phyloP scores from a whole-genome alignment of 2,329 filamentous ascomycete species.

The Phoma sp. region DNA sequence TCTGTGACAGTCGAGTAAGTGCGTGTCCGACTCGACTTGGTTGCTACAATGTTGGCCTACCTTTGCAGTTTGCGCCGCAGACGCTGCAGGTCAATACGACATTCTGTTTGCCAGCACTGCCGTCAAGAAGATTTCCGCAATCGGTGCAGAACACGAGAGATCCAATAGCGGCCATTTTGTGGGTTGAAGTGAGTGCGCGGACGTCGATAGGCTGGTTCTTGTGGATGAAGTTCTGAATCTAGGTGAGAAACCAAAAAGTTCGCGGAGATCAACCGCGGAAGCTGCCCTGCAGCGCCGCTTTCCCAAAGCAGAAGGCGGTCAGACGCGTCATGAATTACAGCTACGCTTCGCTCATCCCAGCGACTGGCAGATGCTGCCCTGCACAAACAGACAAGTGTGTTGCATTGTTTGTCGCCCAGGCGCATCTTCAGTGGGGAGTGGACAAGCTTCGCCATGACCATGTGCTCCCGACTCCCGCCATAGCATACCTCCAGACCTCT shows the following conservation, averaged over 20 bases:
- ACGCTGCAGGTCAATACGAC: conserved; percentile 81
- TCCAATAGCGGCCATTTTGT: conserved; percentile 82
- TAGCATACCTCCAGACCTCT: conserved; percentile 11
- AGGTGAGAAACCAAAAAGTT: conserved; percentile 28
- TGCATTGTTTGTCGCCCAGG: conserved; percentile 4
- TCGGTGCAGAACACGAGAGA: conserved; percentile 91
- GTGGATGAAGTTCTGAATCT: not conserved
- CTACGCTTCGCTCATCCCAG: conserved; percentile 1
- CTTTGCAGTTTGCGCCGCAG: conserved; percentile 84
- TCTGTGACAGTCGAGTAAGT: conserved; percentile 24
- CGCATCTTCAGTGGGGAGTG: conserved; percentile 13
- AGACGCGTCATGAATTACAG: conserved; percentile 30
- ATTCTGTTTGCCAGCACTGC: conserved; percentile 76
- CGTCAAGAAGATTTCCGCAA: conserved; percentile 87
- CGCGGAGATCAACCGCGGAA: conserved; percentile 23
- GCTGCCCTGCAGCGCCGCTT: conserved; percentile 24
- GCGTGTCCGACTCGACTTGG: not conserved
- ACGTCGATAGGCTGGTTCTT: conserved; percentile 3
- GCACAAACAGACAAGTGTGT: conserved; percentile 2
- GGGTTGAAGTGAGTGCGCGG: conserved; percentile 2
- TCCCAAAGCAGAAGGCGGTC: conserved; percentile 31
- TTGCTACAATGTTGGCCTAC: conserved; percentile 53
- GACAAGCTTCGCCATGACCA: conserved; percentile 15
- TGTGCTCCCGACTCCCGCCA: conserved; percentile 21
- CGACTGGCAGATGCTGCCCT: not conserved